Conservation (phyloP, 139 green algal genomes). For the Auxenochlorella pyrenoidosa region DNA sequence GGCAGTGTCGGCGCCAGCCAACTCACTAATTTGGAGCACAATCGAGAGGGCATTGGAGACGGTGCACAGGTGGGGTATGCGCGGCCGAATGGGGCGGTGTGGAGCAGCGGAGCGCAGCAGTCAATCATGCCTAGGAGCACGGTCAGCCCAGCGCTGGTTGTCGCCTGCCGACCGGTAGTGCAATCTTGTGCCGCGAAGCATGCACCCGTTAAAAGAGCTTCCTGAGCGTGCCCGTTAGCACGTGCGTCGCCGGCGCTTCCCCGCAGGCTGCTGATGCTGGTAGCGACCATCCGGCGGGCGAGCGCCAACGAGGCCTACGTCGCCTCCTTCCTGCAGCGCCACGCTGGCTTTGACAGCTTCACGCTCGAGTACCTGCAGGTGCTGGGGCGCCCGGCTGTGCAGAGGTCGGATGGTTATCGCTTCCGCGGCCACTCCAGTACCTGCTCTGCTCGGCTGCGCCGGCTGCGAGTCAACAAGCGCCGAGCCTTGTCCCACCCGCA, state of each 20-base stretch:
- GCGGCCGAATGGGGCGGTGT: too few relatives aligned
- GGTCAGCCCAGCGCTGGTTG: too few relatives aligned
- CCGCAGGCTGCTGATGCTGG: slow-evolving; percentile 9
- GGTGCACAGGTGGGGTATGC: background rate
- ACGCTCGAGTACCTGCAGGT: background rate
- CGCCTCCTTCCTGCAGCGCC: background rate
- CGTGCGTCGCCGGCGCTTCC: background rate
- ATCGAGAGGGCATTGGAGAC: background rate
- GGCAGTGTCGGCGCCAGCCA: background rate
- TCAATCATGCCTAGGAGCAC: too few relatives aligned
- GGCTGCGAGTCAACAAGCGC: too few relatives aligned
- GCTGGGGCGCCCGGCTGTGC: too few relatives aligned
- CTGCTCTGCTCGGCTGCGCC: too few relatives aligned
- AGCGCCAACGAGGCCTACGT: slow-evolving; percentile 43
- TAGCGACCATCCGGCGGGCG: background rate
- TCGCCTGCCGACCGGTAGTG: too few relatives aligned
- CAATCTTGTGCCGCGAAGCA: too few relatives aligned
- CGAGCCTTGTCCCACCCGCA: background rate
- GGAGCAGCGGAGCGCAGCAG: too few relatives aligned
- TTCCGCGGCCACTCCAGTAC: too few relatives aligned
- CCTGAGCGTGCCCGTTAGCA: too few relatives aligned
- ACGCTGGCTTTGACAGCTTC: background rate
- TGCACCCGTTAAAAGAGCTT: background rate
- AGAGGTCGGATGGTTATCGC: too few relatives aligned
- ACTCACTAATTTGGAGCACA: background rate